These are phyloP conservation scores for Capsicum pubescens DNA, from an alignment of 257 asterid species.

Conservation along the genomic window DNA sequence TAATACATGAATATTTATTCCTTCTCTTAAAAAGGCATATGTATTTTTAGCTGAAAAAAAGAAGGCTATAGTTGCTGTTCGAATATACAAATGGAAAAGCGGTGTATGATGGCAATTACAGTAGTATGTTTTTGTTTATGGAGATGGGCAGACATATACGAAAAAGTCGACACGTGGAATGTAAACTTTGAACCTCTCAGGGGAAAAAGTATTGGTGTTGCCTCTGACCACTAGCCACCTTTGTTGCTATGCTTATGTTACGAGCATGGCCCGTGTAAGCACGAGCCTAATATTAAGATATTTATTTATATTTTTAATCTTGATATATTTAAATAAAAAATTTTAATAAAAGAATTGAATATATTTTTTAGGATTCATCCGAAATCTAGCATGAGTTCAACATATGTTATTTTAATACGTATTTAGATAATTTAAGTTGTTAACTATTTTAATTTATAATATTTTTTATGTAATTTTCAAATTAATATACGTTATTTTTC, in stretches of 20 bases:
- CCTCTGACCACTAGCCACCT: neutral
- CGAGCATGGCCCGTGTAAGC: no score
- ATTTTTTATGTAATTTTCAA: no score
- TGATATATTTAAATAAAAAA: no score
- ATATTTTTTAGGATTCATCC: no score
- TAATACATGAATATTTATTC: neutral
- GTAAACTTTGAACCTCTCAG: neutral
- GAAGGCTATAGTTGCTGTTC: neutral
- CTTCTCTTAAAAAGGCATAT: neutral
- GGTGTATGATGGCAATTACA: neutral
- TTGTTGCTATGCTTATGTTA: neutral
- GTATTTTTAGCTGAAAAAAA: neutral
- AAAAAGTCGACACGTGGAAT: neutral
- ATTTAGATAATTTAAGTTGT: no score
- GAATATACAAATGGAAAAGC: neutral
- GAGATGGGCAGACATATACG: neutral
- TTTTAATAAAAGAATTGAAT: no score
- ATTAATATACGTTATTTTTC: no score
- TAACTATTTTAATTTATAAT: no score
- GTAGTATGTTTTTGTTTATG: neutral
- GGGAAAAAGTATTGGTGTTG: neutral
- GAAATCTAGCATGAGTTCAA: no score
- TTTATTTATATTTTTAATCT: no score
- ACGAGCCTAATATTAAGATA: no score
- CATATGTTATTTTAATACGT: no score